Percentiles rank a stretch among this genome's conserved stretches.
Conservation (phyloP, 768 basidiomycete species). For the Boletales sp. region DNA sequence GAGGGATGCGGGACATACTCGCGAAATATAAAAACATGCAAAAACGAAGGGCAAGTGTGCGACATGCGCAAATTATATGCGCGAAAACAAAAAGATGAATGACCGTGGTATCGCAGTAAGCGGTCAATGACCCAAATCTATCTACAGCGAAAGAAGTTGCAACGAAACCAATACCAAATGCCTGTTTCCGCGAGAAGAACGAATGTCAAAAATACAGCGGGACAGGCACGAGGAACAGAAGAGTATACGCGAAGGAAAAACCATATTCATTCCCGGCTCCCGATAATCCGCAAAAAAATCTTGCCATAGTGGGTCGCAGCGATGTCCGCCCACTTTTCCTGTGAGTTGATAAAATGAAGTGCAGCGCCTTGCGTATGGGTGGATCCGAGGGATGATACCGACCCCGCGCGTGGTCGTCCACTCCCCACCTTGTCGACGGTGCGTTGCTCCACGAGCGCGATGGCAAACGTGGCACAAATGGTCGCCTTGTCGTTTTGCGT, state of each 20-base stretch:
- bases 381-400: slow-evolving; percentile 35
- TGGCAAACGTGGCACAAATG: slow-evolving; percentile 51
- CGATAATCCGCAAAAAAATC: slow-evolving; percentile 52
- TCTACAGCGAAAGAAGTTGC: background rate
- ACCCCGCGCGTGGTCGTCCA: slow-evolving; percentile 29
- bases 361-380: slow-evolving; percentile 11
- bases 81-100: background rate
- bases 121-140: background rate
- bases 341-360: slow-evolving; percentile 47
- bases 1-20: background rate
- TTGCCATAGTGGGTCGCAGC: slow-evolving; percentile 44
- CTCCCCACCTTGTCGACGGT: slow-evolving; percentile 9
- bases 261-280: slow-evolving; percentile 23
- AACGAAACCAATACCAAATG: background rate
- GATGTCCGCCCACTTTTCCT: slow-evolving; percentile 60
- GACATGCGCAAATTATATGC: background rate
- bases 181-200: slow-evolving; percentile 9
- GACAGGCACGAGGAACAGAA: slow-evolving; percentile 4
- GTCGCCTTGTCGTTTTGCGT: slow-evolving; percentile 54
- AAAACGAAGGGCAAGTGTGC: background rate
- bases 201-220: background rate
- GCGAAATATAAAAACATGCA: background rate
- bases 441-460: slow-evolving; percentile 49
- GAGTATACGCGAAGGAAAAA: background rate
- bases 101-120: slow-evolving; percentile 1